A percentile compares a stretch with the other conserved stretches of the same genome.
These are phyloP conservation scores for Schizosaccharomyces octosporus DNA, from an alignment of 805 yeast species.

Conservation along the genomic window DNA sequence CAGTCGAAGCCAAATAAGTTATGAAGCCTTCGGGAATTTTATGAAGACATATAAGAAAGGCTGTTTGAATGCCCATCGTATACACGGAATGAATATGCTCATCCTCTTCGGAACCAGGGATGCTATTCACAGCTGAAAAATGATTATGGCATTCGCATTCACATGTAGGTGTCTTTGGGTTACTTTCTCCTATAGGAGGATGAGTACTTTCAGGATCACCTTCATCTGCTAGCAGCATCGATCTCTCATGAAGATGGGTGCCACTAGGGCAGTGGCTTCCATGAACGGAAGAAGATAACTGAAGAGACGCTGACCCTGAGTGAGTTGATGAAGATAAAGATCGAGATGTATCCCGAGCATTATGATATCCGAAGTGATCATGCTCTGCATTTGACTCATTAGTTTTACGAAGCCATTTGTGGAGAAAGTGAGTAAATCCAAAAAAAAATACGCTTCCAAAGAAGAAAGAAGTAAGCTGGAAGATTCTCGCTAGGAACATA, in stretches of 20 bases:
- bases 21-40: slow-evolving; percentile 90
- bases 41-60: slow-evolving; percentile 66
- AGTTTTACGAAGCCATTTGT: background rate
- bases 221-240: background rate
- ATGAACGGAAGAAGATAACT: background rate
- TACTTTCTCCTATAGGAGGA: background rate
- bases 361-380: background rate
- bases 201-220: no score
- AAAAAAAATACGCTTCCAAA: background rate
- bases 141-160: slow-evolving; percentile 47
- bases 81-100: slow-evolving; percentile 19
- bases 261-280: background rate
- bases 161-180: background rate
- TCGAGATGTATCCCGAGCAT: background rate
- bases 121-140: no score
- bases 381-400: background rate
- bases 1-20: slow-evolving; percentile 50
- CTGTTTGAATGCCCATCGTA: slow-evolving; percentile 63
- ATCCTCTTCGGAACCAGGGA: slow-evolving; percentile 41
- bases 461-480: background rate
- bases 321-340: background rate
- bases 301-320: background rate
- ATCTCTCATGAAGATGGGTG: background rate
- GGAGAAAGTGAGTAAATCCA: background rate
- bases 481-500: background rate